These are phyloP conservation scores for Calycina herbarum DNA, from an alignment of 2,329 filamentous ascomycete species.

Conservation along the genomic window DNA sequence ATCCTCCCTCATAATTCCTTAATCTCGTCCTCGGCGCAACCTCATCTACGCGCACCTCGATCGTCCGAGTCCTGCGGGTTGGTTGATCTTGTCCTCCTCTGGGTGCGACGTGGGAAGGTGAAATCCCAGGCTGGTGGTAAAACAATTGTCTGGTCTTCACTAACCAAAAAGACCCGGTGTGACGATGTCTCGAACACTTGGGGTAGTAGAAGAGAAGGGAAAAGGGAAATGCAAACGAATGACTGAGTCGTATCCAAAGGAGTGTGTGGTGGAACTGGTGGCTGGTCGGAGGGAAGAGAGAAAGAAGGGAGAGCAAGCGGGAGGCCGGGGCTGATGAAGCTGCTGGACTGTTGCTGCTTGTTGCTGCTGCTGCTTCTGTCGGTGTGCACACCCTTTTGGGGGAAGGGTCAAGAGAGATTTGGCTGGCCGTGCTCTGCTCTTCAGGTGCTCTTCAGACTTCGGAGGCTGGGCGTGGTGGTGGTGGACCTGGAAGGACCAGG, in stretches of 20 bases:
- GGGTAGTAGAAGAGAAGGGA: slow-evolving; percentile 15
- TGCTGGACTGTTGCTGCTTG: too few species aligned
- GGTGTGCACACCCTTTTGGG: not conserved
- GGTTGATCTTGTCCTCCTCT: slow-evolving; percentile 25
- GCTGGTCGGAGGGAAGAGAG: slow-evolving; percentile 1
- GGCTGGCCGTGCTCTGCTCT: not conserved
- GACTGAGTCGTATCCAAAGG: slow-evolving; percentile 22
- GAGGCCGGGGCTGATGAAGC: not conserved
- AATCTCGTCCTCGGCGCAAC: slow-evolving; percentile 16
- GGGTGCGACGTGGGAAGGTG: not conserved
- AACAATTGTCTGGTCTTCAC: slow-evolving; percentile 18
- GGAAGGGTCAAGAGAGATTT: slow-evolving; percentile 1
- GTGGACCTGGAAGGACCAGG: not conserved
- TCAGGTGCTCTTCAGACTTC: too few species aligned
- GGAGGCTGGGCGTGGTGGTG: too few species aligned
- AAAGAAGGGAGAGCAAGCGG: slow-evolving; percentile 9
- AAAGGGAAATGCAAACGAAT: slow-evolving; percentile 30
- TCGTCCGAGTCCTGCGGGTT: slow-evolving; percentile 8
- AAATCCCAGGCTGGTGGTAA: not conserved
- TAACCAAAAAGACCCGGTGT: slow-evolving; percentile 25
- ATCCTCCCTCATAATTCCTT: slow-evolving; percentile 34
- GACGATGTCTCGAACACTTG: slow-evolving; percentile 7
- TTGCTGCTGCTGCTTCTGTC: not conserved
- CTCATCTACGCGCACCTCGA: slow-evolving; percentile 28
- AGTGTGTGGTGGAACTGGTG: slow-evolving; percentile 16